These are phyloP conservation scores for Coemansia sp. DNA, from an alignment of 192 early-diverging fungal genomes.

Conservation along the genomic window DNA sequence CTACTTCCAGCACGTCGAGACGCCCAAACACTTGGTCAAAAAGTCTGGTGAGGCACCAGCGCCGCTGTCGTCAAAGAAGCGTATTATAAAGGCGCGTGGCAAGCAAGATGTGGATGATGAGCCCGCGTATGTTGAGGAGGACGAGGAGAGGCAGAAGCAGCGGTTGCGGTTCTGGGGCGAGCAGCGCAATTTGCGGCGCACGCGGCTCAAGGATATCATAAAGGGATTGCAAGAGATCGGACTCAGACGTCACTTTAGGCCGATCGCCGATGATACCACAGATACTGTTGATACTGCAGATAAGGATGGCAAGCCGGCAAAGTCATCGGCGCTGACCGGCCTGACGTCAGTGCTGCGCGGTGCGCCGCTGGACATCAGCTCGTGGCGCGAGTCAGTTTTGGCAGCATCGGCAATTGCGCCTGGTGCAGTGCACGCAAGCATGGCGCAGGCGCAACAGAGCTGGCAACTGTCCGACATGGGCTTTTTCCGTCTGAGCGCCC, in stretches of 20 bases:
- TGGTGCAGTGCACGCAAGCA: constrained; percentile 1
- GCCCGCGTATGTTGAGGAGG: constrained; percentile 31
- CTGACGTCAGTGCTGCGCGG: constrained; percentile 17
- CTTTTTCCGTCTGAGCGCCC: constrained; percentile 37
- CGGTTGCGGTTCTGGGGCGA: constrained; percentile 52
- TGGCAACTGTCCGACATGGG: constrained; percentile 34
- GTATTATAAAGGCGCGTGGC: constrained; percentile 22
- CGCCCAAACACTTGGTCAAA: constrained; percentile 44
- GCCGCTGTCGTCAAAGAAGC: constrained; percentile 19
- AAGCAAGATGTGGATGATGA: constrained; percentile 19
- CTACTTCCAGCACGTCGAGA: constrained; percentile 48
- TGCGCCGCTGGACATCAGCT: constrained; percentile 22
- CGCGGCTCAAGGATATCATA: constrained; percentile 50
- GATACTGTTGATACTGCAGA: background rate
- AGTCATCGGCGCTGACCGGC: constrained; percentile 5
- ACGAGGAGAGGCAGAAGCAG: constrained; percentile 44
- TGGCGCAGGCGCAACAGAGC: constrained; percentile 6
- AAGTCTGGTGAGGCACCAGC: background rate
- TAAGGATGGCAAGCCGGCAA: background rate
- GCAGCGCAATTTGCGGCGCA: constrained; percentile 51
- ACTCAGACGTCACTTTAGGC: constrained; percentile 32
- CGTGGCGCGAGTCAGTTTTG: constrained; percentile 15
- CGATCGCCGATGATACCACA: background rate
- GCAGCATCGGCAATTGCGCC: constrained; percentile 1
- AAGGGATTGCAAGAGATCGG: constrained; percentile 41